These are phyloP conservation scores for Martiniozyma abietophila DNA, from an alignment of 805 yeast species.

Conservation along the genomic window DNA sequence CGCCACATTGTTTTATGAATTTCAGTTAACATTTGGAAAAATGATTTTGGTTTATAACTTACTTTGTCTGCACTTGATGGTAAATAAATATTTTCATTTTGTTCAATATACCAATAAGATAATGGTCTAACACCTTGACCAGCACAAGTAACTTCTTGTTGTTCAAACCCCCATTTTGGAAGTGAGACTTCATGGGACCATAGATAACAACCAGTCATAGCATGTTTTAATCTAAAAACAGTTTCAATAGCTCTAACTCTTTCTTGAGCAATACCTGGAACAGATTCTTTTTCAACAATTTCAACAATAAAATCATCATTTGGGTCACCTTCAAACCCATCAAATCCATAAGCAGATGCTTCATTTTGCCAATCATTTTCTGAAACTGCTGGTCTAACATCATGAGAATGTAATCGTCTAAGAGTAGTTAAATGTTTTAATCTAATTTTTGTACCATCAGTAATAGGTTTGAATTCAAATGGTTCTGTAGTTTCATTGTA, in stretches of 20 bases:
- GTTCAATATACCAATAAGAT: conserved; percentile 67
- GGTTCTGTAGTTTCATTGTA: conserved; percentile 52
- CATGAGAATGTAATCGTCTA: conserved; percentile 75
- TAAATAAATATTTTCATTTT: conserved; percentile 45
- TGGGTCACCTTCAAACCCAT: conserved; percentile 72
- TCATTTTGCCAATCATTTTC: conserved; percentile 81
- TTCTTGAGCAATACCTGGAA: conserved; percentile 41
- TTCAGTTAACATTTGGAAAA: conserved; percentile 54
- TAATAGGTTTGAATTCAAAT: conserved; percentile 49
- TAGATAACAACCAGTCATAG: conserved; percentile 68
- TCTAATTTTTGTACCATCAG: conserved; percentile 64
- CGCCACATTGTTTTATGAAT: conserved; percentile 70
- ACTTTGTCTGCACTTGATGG: conserved; percentile 37
- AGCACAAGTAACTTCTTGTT: conserved; percentile 80
- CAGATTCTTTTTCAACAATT: conserved; percentile 47
- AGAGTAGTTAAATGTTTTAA: conserved; percentile 48
- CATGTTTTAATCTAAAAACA: conserved; percentile 65
- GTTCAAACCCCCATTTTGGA: conserved; percentile 79
- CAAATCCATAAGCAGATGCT: conserved; percentile 66
- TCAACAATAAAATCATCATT: conserved; percentile 78
- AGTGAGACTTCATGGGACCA: conserved; percentile 68
- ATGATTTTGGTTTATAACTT: conserved; percentile 44
- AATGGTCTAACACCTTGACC: conserved; percentile 52
- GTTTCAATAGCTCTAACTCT: conserved; percentile 59
- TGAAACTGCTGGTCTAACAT: conserved; percentile 69